Evolutionary conservation across 1,284 basidiomycete genomes (phyloP), one percentile per base, ranked within the genome.

Genomic region (Amylostereum areolatum): DNA sequence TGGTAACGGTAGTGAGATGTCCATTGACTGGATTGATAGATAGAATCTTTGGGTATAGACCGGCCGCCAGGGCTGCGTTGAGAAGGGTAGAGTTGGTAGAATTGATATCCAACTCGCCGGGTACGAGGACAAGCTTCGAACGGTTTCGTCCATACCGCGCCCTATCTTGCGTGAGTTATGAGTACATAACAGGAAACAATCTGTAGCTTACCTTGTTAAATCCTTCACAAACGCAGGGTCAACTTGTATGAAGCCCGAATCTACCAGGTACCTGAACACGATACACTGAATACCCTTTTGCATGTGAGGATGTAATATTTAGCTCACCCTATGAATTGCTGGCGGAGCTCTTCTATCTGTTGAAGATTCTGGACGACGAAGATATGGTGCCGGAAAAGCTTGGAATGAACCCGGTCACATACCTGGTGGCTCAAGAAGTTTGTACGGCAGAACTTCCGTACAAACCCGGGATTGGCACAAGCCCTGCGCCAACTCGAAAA

Each of bases 281-380:
- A 37, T 6, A 45, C 12, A 36, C 8, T 33, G 27, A 46, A 18
- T 45, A 12, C 9, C 10, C 43, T 37, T 28, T n/a, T 18, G 30
- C 5, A 35, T 12, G 12, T 10, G 45, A 28, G 32, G 34, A 41
- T 27, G 18, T 18, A 36, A 40, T 4, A 30, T 24, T 28, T 27
- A 29, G 59, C 70, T 56, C 57, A 90, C 77, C 88, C 83, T 37
- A 98, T 74, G 58, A 97, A 89, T 65, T 98, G 96, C 61, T 97
- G 93, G 5, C 96, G 84, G 30, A 99, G 76, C 62, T 99, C 97
- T 64, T 99, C 97, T 44, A 99, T 97, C 65, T 97, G 93, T 65
- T 93, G 85, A 50, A 99, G 69, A 60, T 93, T 97, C 83, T 95
- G 66, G 2, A 39, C 35, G 28, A 48, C 24, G 33, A 41, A 11